Percentiles rank a stretch among this genome's conserved stretches.
These are phyloP conservation scores for Pontederia paniculata DNA, from an alignment of 176 grass and related monocot genomes.

Conservation along the genomic window DNA sequence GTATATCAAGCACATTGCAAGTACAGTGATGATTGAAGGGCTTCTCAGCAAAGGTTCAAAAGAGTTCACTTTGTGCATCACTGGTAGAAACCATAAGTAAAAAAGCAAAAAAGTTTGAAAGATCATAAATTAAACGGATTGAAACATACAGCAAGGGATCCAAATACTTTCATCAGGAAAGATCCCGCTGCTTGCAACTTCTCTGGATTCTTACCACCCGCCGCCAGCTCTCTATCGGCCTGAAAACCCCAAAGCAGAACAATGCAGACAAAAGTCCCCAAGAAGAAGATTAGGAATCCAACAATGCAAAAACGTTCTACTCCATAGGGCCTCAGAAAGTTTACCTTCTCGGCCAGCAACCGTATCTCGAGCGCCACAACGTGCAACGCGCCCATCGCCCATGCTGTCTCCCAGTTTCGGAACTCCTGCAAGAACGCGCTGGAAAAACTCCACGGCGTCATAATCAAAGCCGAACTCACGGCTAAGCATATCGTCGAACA, in stretches of 20 bases:
- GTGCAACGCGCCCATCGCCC: conserved; percentile 86
- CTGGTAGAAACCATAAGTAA: neutral
- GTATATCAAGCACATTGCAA: no score
- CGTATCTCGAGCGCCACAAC: conserved; percentile 80
- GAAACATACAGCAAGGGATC: conserved; percentile 46
- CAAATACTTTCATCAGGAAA: conserved; percentile 88
- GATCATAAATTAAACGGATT: no score
- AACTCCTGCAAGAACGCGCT: conserved; percentile 96
- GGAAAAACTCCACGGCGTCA: conserved; percentile 20
- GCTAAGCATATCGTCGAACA: neutral
- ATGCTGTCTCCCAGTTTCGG: conserved; percentile 84
- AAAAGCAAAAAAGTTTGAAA: neutral
- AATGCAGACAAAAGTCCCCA: neutral
- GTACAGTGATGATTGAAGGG: no score
- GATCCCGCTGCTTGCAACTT: conserved; percentile 79
- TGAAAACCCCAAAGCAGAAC: conserved; percentile 23
- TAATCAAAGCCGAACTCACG: neutral
- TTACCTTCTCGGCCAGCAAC: conserved; percentile 83
- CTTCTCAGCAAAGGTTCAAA: no score
- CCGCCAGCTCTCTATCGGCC: conserved; percentile 72
- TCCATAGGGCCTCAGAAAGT: neutral
- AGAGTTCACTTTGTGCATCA: neutral
- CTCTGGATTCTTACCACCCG: conserved; percentile 74
- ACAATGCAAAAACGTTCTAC: neutral
- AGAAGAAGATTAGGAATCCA: neutral